These are phyloP conservation scores for Aspergillus carbonarius DNA, from an alignment of 2,329 filamentous ascomycete genomes.

Conservation along the genomic window DNA sequence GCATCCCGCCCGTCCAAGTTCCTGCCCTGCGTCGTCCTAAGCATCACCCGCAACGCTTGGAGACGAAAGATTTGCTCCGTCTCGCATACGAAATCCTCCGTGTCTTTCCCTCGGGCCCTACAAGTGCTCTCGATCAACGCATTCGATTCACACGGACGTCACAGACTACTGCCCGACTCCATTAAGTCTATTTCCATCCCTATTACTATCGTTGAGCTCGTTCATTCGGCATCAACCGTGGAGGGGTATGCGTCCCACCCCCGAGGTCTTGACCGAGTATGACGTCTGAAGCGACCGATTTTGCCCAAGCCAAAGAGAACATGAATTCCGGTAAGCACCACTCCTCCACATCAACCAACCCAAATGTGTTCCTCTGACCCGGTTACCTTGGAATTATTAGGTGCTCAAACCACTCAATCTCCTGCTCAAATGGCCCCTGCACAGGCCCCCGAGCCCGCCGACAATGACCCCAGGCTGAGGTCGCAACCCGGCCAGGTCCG, in stretches of 20 bases:
- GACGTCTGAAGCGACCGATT: constrained; percentile 37
- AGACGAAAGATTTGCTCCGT: constrained; percentile 32
- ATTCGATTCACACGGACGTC: not conserved
- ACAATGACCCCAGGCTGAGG: constrained; percentile 31
- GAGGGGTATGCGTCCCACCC: constrained; percentile 37
- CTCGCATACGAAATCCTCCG: constrained; percentile 24
- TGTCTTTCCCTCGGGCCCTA: constrained; percentile 34
- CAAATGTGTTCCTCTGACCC: constrained; percentile 8
- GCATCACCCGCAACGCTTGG: constrained; percentile 17
- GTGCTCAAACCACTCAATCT: constrained; percentile 18
- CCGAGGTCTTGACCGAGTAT: constrained; percentile 30
- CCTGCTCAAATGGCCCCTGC: constrained; percentile 23
- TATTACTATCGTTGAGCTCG: not conserved
- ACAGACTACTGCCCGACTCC: not conserved
- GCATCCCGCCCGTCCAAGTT: constrained; percentile 14
- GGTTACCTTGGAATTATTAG: constrained; percentile 11
- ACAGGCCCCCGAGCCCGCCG: constrained; percentile 23
- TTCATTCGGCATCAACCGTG: constrained; percentile 13
- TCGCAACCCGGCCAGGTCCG: constrained; percentile 54
- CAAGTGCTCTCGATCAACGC: not conserved
- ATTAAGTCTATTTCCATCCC: not conserved
- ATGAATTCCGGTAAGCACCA: constrained; percentile 34
- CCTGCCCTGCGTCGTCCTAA: constrained; percentile 18
- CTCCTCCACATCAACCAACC: constrained; percentile 11
- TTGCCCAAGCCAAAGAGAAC: constrained; percentile 23